phyloP scores from a whole-genome alignment of 108 stramenopile genomes.

The Pseudonitzschia delicatissima region DNA sequence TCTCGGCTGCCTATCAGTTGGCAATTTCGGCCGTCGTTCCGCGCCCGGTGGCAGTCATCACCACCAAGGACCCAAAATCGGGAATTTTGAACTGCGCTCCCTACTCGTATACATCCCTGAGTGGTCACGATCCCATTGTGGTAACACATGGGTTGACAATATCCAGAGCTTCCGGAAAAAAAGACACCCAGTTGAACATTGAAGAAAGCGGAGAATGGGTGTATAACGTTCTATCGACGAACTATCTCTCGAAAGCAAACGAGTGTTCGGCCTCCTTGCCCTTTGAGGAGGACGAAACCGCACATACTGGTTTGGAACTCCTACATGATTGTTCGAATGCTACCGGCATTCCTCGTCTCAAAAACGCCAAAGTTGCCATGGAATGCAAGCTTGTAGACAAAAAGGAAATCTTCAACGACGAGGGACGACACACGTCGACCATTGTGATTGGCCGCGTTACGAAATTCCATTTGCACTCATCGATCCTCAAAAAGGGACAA shows the following conservation, averaged over 20 bases:
- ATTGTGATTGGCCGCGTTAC: conserved; percentile 35
- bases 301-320: conserved; percentile 3
- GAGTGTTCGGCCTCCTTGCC: conserved; percentile 21
- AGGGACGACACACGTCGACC: conserved; percentile 28
- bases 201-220: conserved; percentile 34
- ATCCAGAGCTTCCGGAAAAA: conserved; percentile 13
- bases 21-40: conserved; percentile 33
- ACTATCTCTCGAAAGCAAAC: conserved; percentile 23
- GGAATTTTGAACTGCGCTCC: conserved; percentile 32
- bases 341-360: conserved; percentile 14
- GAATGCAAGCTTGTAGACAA: conserved; percentile 28
- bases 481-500: conserved; percentile 14
- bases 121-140: conserved; percentile 25
- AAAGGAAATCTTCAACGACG: conserved; percentile 30
- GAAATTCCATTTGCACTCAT: conserved; percentile 19
- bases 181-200: conserved; percentile 32
- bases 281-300: conserved; percentile 15
- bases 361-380: conserved; percentile 22
- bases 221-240: conserved; percentile 22
- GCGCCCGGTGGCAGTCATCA: conserved; percentile 33
- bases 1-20: conserved; percentile 16
- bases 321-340: conserved; percentile 4
- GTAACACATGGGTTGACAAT: conserved; percentile 31
- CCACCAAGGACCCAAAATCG: background rate
- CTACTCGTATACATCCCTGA: conserved; percentile 27